A percentile compares a stretch with the other conserved stretches of the same genome.
Conservation (phyloP, 768 basidiomycete species). For the Astraeus odoratus region DNA sequence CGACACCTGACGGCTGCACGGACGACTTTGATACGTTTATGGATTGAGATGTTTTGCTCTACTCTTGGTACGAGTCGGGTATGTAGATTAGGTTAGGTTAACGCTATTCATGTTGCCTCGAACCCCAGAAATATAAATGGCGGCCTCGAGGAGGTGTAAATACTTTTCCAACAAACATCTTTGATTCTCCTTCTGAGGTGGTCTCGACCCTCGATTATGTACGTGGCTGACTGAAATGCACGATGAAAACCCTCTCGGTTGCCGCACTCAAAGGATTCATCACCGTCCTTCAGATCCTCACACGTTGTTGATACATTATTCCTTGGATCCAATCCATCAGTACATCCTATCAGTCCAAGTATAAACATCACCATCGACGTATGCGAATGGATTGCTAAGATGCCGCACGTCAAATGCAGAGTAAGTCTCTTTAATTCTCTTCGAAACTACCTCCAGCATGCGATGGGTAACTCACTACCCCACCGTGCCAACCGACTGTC, state of each 20-base stretch:
- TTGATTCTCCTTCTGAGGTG: neutral
- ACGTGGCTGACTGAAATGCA: no score
- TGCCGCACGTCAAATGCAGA: neutral
- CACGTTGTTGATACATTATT: no score
- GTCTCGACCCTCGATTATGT: no score
- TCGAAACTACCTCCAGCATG: no score
- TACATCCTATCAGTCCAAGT: no score
- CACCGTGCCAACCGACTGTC: no score
- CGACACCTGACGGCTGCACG: constrained; percentile 18
- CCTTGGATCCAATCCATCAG: no score
- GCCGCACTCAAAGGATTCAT: no score
- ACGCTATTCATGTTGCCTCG: constrained; percentile 1
- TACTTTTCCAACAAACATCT: constrained; percentile 1
- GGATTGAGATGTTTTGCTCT: constrained; percentile 8
- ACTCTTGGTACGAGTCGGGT: constrained; percentile 7
- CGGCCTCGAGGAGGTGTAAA: constrained; percentile 4
- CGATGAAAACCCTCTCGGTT: no score
- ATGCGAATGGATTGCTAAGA: neutral
- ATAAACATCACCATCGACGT: no score
- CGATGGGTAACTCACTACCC: no score
- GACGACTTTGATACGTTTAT: constrained; percentile 11
- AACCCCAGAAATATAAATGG: constrained; percentile 7
- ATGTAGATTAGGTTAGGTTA: constrained; percentile 15
- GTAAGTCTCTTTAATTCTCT: no score
- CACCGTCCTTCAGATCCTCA: neutral